Percentiles rank a stretch among this genome's conserved stretches.
Evolutionary conservation across 2,329 filamentous ascomycete species (phyloP).

Genomic region (Xenoacremonium recifei): DNA sequence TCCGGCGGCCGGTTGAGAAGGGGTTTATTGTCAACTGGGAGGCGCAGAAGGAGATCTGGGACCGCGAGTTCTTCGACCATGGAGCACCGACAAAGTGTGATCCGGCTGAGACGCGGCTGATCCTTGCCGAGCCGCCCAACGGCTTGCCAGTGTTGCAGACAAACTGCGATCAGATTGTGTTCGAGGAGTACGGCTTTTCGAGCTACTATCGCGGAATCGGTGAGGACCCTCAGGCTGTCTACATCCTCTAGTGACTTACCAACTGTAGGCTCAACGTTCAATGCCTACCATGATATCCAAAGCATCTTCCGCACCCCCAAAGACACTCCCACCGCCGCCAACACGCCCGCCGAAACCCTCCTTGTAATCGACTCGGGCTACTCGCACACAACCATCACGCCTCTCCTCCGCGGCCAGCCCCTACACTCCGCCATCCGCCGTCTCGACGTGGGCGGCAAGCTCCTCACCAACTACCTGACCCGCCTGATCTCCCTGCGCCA

Average conservation of each 20-base stretch:
- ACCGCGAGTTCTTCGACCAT: constrained; percentile 76
- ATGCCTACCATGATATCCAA: constrained; percentile 79
- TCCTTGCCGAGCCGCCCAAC: constrained; percentile 86
- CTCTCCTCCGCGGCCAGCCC: constrained; percentile 76
- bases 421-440: constrained; percentile 79
- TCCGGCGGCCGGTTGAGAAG: constrained; percentile 87
- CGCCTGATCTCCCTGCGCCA: constrained; percentile 86
- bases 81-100: constrained; percentile 68
- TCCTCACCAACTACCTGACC: constrained; percentile 89
- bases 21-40: constrained; percentile 98
- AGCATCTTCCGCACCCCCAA: constrained; percentile 62
- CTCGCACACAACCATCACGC: constrained; percentile 88
- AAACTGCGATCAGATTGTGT: constrained; percentile 94
- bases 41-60: constrained; percentile 92
- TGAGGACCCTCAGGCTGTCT: constrained; percentile 27
- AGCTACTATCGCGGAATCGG: constrained; percentile 78
- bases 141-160: constrained; percentile 76
- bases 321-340: constrained; percentile 39
- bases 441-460: constrained; percentile 88
- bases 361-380: constrained; percentile 90
- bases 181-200: constrained; percentile 94
- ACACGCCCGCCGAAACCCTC: constrained; percentile 71
- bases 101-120: constrained; percentile 75
- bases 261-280: constrained; percentile 64
- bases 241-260: no score